A percentile compares a stretch with the other conserved stretches of the same genome.
phyloP scores from a whole-genome alignment of 2,329 filamentous ascomycete genomes.

The Thielaviopsis ethacetica region DNA sequence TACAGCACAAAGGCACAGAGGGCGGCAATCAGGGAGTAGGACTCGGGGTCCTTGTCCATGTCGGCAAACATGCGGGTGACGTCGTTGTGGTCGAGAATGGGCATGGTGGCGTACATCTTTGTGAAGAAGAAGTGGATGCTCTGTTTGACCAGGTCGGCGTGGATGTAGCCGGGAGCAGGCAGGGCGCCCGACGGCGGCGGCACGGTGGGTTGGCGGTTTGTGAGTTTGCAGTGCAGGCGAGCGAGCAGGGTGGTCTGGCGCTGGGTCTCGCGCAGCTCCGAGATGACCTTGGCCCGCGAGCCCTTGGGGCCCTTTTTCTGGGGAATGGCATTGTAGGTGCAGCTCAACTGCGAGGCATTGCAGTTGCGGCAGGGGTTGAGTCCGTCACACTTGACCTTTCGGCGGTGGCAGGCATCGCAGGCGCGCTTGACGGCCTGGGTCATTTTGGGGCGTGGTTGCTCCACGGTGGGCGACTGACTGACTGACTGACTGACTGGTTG shows the following conservation, averaged over 20 bases:
- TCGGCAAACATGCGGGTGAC: slow-evolving; percentile 42
- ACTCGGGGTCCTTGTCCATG: slow-evolving; percentile 45
- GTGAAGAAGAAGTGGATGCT: slow-evolving; percentile 54
- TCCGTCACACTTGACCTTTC: slow-evolving; percentile 60
- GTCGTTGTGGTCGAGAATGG: slow-evolving; percentile 41
- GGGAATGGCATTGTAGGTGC: slow-evolving; percentile 59
- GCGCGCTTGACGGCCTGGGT: slow-evolving; percentile 42
- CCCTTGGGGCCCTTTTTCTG: slow-evolving; percentile 66
- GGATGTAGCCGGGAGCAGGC: slow-evolving; percentile 44
- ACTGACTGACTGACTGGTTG: no score
- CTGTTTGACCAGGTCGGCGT: slow-evolving; percentile 45
- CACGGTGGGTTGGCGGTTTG: slow-evolving; percentile 21
- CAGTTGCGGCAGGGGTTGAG: slow-evolving; percentile 58
- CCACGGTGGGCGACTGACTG: slow-evolving; percentile 2
- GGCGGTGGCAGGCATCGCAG: slow-evolving; percentile 57
- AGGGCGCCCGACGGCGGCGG: slow-evolving; percentile 22
- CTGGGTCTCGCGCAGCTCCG: slow-evolving; percentile 53
- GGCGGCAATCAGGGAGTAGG: slow-evolving; percentile 48
- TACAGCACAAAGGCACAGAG: slow-evolving; percentile 52
- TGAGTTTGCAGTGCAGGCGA: slow-evolving; percentile 43
- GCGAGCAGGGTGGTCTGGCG: slow-evolving; percentile 47
- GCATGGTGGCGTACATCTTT: slow-evolving; percentile 47
- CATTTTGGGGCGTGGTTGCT: slow-evolving; percentile 21
- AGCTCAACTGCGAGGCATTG: slow-evolving; percentile 46
- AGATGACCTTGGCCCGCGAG: slow-evolving; percentile 59